Evolutionary conservation across 78 protist species (phyloP), one percentile per base, ranked within the genome.

Genomic region (Diacronema lutheri): DNA sequence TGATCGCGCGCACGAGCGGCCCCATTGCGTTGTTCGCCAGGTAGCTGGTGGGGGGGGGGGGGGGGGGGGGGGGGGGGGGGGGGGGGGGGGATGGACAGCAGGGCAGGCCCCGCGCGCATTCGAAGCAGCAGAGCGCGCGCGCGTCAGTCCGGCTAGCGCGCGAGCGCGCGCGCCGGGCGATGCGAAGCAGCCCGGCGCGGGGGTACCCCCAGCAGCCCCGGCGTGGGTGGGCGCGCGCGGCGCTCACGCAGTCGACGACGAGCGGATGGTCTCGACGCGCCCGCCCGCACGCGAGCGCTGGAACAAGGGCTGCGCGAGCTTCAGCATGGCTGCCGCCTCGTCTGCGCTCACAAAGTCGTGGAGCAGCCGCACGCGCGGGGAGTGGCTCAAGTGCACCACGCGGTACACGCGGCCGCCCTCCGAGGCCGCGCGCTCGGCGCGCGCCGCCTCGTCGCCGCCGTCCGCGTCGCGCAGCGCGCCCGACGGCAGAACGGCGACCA

Each of bases 241-340:
- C n/a, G n/a, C n/a, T n/a, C n/a, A n/a, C n/a, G n/a, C 77, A 12
- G 77, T 69, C 29, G 33, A 40, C n/a, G 74, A 66, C 44, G 74
- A 35, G 26, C 74, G 74, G 21, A 12, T 37, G 74, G 11, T 25
- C 7, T 66, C 74, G 46, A 16, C 74, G 40, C 46, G 10, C 26
- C 29, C 74, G 38, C 74, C 44, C 5, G 74, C 74, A 25, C 44
- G 33, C 29, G 74, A 66, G 50, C 74, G 74, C 7, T 66, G 74
- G 44, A 21, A 66, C n/a, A 19, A 20, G 23, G 40, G 74, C 74
- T 37, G 44, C 9, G 74, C 41, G 29, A 66, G 38, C 33, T 13
- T n/a, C 44, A 66, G 4, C 25, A 66, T 41, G 25, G 4, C 29
- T 3, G 23, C 44, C 44, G 74, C 74, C 74, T 66, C 74, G 46